Evolutionary conservation across 2,329 filamentous ascomycete genomes (phyloP).

Genomic region (Venturia pyrina): DNA sequence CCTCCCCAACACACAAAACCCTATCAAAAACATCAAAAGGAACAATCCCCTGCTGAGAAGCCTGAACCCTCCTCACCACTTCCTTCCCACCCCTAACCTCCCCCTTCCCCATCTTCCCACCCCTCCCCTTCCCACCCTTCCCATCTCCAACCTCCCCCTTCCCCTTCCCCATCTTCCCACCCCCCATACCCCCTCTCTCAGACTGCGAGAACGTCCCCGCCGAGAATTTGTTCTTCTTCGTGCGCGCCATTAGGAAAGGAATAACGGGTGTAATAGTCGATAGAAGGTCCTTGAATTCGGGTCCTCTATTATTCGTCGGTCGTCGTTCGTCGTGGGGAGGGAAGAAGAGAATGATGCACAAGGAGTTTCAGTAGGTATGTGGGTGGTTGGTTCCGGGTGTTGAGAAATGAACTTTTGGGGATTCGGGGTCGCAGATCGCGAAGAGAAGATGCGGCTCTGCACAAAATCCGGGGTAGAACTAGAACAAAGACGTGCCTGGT

Average conservation of each 20-base stretch:
- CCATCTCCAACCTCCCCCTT: too few species aligned
- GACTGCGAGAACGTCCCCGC: background rate
- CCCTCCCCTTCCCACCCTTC: background rate
- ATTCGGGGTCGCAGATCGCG: background rate
- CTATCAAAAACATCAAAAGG: slow-evolving; percentile 10
- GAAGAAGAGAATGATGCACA: too few species aligned
- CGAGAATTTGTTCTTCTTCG: background rate
- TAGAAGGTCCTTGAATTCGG: too few species aligned
- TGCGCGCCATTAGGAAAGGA: background rate
- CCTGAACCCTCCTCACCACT: background rate
- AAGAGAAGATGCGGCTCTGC: background rate
- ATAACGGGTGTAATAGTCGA: too few species aligned
- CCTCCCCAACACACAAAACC: slow-evolving; percentile 11
- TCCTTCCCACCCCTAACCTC: background rate
- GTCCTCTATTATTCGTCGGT: too few species aligned
- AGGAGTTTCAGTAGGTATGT: too few species aligned
- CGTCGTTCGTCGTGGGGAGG: too few species aligned
- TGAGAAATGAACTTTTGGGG: too few species aligned
- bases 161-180: background rate
- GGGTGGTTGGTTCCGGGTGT: too few species aligned
- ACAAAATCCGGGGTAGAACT: background rate
- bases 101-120: background rate
- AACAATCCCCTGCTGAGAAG: background rate
- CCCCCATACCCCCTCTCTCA: background rate
- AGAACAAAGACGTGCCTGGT: background rate